Evolutionary conservation across 1,284 basidiomycete genomes (phyloP).

Genomic region (Leccinum subatratum): DNA sequence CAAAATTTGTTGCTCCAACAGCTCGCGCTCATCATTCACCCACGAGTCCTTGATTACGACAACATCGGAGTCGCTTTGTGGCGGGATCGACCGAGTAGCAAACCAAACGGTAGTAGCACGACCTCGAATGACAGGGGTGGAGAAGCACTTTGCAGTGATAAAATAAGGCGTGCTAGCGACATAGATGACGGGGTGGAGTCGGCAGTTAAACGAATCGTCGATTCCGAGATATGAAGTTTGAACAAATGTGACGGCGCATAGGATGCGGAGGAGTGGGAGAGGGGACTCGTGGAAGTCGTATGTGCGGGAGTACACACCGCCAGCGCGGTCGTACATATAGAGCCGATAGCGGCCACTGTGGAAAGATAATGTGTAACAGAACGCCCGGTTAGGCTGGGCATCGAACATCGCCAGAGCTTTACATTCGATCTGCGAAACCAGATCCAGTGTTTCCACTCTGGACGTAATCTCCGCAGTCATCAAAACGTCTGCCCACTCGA

Average conservation of each 20-base stretch:
- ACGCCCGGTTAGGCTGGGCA: background rate
- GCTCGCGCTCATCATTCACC: background rate
- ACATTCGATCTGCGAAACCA: slow-evolving; percentile 2
- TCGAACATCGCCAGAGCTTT: background rate
- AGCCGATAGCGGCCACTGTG: background rate
- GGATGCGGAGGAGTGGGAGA: background rate
- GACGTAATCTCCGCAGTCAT: slow-evolving; percentile 1
- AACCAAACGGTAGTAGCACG: slow-evolving; percentile 4
- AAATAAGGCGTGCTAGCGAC: background rate
- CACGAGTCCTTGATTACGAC: slow-evolving; percentile 1
- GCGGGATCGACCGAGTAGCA: background rate
- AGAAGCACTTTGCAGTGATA: background rate
- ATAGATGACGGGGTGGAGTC: background rate
- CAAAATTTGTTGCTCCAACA: background rate
- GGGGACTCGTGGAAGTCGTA: slow-evolving; percentile 2
- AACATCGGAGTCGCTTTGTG: background rate
- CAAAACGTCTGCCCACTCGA: slow-evolving; percentile 1
- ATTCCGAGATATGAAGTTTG: background rate
- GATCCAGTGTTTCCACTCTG: background rate
- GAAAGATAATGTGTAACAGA: background rate
- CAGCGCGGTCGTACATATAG: slow-evolving; percentile 1
- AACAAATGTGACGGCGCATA: background rate
- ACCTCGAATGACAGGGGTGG: background rate
- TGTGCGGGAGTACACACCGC: background rate
- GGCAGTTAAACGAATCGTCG: background rate